Evolutionary conservation across 2,329 filamentous ascomycete genomes (phyloP).

Genomic region (Paecilomyces sp.): DNA sequence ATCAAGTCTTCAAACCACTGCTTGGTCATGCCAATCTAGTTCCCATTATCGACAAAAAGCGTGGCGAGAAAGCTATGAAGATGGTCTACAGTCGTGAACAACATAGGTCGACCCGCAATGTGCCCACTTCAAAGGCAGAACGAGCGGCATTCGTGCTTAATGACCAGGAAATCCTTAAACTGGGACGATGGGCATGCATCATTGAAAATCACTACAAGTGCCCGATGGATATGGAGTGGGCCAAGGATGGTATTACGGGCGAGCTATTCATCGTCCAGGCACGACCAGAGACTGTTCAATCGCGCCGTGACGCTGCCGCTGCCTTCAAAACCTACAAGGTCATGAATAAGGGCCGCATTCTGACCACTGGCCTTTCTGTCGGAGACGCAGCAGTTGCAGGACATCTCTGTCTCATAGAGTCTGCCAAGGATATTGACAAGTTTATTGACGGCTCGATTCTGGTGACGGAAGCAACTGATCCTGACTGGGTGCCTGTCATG

Average conservation of each 20-base stretch:
- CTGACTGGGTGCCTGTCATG: constrained; percentile 35
- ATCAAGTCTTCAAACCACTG: constrained; percentile 33
- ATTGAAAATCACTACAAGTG: constrained; percentile 30
- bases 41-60: constrained; percentile 29
- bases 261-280: constrained; percentile 31
- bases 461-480: constrained; percentile 29
- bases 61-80: constrained; percentile 27
- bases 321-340: constrained; percentile 28
- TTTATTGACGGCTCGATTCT: constrained; percentile 29
- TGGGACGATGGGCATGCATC: constrained; percentile 28
- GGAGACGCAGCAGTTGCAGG: constrained; percentile 28
- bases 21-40: constrained; percentile 14
- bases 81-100: constrained; percentile 25
- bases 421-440: constrained; percentile 21
- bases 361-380: constrained; percentile 24
- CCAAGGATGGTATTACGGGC: constrained; percentile 20
- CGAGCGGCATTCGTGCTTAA: constrained; percentile 23
- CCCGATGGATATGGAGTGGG: constrained; percentile 36
- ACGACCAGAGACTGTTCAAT: constrained; percentile 31
- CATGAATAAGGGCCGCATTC: constrained; percentile 16
- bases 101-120: constrained; percentile 23
- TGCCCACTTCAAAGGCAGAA: constrained; percentile 31
- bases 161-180: constrained; percentile 27
- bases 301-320: constrained; percentile 19
- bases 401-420: constrained; percentile 24